phyloP scores from a whole-genome alignment of 1,284 basidiomycete species.

The Trichosporon faecale region DNA sequence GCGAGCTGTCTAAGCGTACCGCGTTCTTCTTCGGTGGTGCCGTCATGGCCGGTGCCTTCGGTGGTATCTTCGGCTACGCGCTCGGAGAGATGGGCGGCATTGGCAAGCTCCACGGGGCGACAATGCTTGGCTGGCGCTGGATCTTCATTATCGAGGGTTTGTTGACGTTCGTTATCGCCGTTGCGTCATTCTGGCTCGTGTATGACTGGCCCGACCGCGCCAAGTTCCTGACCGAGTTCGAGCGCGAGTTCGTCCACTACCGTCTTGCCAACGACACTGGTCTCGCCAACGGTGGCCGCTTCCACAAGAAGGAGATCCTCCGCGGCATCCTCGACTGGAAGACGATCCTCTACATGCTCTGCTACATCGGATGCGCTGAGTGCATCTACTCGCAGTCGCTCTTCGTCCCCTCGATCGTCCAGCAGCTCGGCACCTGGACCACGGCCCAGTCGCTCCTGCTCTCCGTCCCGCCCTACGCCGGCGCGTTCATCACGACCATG shows the following conservation, averaged over 20 bases:
- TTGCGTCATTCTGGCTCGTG: constrained; percentile 48
- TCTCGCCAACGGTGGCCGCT: constrained; percentile 43
- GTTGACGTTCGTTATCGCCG: constrained; percentile 48
- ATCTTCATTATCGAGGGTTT: constrained; percentile 55
- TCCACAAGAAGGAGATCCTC: constrained; percentile 28
- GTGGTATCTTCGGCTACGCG: constrained; percentile 50
- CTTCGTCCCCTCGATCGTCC: constrained; percentile 54
- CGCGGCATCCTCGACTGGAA: constrained; percentile 48
- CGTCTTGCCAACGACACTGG: constrained; percentile 52
- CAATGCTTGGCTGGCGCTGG: constrained; percentile 51
- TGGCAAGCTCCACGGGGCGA: constrained; percentile 39
- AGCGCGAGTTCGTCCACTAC: constrained; percentile 47
- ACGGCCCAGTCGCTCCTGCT: constrained; percentile 51
- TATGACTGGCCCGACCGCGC: constrained; percentile 54
- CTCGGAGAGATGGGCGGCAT: constrained; percentile 39
- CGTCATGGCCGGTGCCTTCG: constrained; percentile 52
- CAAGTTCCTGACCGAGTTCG: constrained; percentile 50
- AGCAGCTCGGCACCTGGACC: constrained; percentile 49
- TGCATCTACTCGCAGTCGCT: constrained; percentile 52
- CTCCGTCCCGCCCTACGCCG: constrained; percentile 53
- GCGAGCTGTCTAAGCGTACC: constrained; percentile 49
- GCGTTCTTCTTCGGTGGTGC: constrained; percentile 55
- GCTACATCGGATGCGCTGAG: constrained; percentile 51
- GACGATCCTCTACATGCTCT: constrained; percentile 44
- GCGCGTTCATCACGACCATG: constrained; percentile 55